These are phyloP conservation scores for Aspergillus haitiensis DNA, from an alignment of 495 filamentous ascomycete genomes.

Conservation along the genomic window DNA sequence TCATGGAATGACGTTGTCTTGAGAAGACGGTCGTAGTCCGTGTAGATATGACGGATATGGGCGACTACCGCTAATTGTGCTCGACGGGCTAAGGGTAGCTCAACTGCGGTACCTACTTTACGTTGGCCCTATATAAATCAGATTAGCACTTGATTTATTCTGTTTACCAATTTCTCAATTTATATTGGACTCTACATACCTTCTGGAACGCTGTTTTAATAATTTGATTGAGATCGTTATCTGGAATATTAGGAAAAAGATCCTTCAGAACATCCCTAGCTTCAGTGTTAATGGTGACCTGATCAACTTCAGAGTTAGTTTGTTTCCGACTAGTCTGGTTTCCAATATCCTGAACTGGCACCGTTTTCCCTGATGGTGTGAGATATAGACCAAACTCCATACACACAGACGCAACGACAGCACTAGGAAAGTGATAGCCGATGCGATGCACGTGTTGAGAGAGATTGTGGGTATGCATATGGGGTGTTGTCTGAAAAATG, in stretches of 20 bases:
- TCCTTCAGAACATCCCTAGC: conserved; percentile 74
- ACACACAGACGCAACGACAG: conserved; percentile 56
- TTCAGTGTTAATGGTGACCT: conserved; percentile 68
- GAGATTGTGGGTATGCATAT: conserved; percentile 50
- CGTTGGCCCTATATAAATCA: conserved; percentile 43
- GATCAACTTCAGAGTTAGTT: conserved; percentile 41
- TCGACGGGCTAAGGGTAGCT: conserved; percentile 68
- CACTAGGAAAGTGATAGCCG: conserved; percentile 73
- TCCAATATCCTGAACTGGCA: conserved; percentile 34
- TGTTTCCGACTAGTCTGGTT: conserved; percentile 15
- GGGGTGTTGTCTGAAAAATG: conserved; percentile 43
- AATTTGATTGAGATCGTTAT: conserved; percentile 72
- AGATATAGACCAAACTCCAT: conserved; percentile 46
- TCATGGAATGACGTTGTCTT: conserved; percentile 62
- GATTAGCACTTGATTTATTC: conserved; percentile 17
- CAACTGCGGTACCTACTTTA: conserved; percentile 67
- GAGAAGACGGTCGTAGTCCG: conserved; percentile 79
- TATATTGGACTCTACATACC: conserved; percentile 46
- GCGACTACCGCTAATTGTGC: conserved; percentile 82
- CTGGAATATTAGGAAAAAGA: conserved; percentile 82
- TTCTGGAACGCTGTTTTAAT: conserved; percentile 81
- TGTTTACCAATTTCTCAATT: conserved; percentile 10
- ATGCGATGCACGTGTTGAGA: conserved; percentile 71
- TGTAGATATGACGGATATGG: conserved; percentile 83
- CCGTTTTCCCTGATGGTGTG: conserved; percentile 43